These are phyloP conservation scores for Drosera capensis DNA, from an alignment of 148 eudicot species.

Conservation along the genomic window DNA sequence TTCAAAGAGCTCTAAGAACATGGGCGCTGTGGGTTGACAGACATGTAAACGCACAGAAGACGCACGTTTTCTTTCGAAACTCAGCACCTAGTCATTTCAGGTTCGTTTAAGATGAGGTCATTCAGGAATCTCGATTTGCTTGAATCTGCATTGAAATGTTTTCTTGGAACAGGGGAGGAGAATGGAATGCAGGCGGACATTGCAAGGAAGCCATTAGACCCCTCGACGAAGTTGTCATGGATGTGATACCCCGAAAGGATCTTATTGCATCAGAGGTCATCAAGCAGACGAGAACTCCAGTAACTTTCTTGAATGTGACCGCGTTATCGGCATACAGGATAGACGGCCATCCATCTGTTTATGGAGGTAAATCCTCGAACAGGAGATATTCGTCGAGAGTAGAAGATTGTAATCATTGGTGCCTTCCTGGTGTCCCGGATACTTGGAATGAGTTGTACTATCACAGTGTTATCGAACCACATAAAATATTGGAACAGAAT, in stretches of 20 bases:
- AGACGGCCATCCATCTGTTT: conserved; percentile 80
- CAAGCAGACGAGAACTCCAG: conserved; percentile 50
- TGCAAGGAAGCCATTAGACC: conserved; percentile 66
- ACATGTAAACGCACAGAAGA: too few relatives aligned
- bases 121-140: too few relatives aligned
- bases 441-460: conserved; percentile 72
- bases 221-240: conserved; percentile 15
- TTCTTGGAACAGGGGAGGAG: conserved; percentile 55
- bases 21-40: too few relatives aligned
- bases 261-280: conserved; percentile 38
- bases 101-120: too few relatives aligned
- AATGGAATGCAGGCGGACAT: conserved; percentile 82
- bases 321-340: conserved; percentile 54
- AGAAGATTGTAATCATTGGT: conserved; percentile 98
- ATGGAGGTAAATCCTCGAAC: conserved; percentile 34
- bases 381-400: conserved; percentile 18
- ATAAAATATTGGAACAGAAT: conserved; percentile 19
- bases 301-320: conserved; percentile 50
- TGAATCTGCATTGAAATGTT: too few relatives aligned
- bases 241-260: conserved; percentile 44
- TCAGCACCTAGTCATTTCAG: too few relatives aligned
- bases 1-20: too few relatives aligned
- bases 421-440: conserved; percentile 95
- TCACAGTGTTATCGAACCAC: too few relatives aligned
- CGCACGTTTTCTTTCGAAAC: too few relatives aligned